A percentile compares a stretch with the other conserved stretches of the same genome.
Evolutionary conservation across 306 rosid genomes (phyloP).

Genomic region (Oemleria cerasiformis): DNA sequence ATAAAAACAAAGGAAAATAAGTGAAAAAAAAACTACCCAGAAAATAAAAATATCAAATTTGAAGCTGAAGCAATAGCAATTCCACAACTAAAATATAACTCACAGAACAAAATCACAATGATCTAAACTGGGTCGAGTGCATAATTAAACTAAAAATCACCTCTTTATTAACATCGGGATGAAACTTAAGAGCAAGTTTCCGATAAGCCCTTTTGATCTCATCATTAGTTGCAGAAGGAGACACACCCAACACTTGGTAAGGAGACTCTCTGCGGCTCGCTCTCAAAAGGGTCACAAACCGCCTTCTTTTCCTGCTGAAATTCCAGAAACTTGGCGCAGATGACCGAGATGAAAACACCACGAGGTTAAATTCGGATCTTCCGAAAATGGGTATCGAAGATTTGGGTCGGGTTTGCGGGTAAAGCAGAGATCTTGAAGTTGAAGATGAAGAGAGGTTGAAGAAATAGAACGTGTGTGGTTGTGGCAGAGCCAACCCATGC

Average conservation of each 20-base stretch:
- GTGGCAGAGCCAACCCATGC: constrained; percentile 46
- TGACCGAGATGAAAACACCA: constrained; percentile 7
- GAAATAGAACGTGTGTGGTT: background rate
- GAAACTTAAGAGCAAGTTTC: constrained; percentile 91
- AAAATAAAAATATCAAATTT: background rate
- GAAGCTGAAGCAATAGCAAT: background rate
- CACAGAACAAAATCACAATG: background rate
- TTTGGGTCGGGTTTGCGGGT: constrained; percentile 30
- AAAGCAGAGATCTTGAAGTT: constrained; percentile 30
- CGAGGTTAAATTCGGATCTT: constrained; percentile 11
- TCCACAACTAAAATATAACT: background rate
- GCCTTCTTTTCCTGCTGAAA: constrained; percentile 23
- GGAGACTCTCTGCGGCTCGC: constrained; percentile 74
- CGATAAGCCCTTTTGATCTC: constrained; percentile 91
- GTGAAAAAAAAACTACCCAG: background rate
- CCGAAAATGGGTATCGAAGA: constrained; percentile 34
- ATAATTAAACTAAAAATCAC: constrained; percentile 30
- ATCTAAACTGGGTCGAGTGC: background rate
- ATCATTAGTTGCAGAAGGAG: constrained; percentile 61
- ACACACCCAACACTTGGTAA: constrained; percentile 71
- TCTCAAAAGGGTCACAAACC: constrained; percentile 21
- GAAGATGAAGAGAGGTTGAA: constrained; percentile 10
- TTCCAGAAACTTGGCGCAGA: constrained; percentile 21
- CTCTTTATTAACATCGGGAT: constrained; percentile 97
- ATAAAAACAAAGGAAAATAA: background rate